phyloP scores from a whole-genome alignment of 176 grass and related monocot species.

The Ensete ventricosum region DNA sequence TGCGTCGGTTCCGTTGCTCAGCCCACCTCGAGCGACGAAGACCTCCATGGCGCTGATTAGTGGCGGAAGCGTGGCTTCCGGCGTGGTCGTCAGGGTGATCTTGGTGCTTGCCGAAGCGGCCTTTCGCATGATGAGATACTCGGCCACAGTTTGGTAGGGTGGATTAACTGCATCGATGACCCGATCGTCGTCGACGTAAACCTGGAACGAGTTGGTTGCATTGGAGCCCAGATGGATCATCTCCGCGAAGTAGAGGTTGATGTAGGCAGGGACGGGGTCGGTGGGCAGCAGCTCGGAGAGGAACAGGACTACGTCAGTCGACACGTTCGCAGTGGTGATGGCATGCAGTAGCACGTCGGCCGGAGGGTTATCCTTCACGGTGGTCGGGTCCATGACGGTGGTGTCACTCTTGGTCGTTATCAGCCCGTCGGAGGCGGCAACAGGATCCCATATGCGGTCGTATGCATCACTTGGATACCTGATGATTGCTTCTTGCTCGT shows the following conservation, averaged over 20 bases:
- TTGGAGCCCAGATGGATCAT: not conserved
- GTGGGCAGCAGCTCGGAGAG: not conserved
- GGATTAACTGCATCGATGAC: not conserved
- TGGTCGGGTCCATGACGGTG: not conserved
- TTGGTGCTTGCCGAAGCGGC: not conserved
- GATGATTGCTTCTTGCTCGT: not conserved
- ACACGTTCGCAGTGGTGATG: not conserved
- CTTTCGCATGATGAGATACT: not conserved
- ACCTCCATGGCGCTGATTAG: slow-evolving; percentile 9
- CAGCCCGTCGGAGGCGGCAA: not conserved
- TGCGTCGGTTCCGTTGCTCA: slow-evolving; percentile 8
- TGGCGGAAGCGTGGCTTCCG: not conserved
- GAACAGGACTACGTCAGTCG: not conserved
- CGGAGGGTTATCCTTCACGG: not conserved
- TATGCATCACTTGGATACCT: not conserved
- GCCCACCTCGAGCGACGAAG: not conserved
- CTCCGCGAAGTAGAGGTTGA: slow-evolving; percentile 8
- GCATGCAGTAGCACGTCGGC: not conserved
- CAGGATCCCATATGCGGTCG: slow-evolving; percentile 4
- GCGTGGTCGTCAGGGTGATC: not conserved
- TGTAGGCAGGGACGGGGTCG: not conserved
- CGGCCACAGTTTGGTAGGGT: not conserved
- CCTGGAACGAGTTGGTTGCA: not conserved
- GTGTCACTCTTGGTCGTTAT: not conserved
- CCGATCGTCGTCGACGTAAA: not conserved